A percentile compares a stretch with the other conserved stretches of the same genome.
phyloP scores from a whole-genome alignment of 2,329 filamentous ascomycete species.

The Apiospora koreana region DNA sequence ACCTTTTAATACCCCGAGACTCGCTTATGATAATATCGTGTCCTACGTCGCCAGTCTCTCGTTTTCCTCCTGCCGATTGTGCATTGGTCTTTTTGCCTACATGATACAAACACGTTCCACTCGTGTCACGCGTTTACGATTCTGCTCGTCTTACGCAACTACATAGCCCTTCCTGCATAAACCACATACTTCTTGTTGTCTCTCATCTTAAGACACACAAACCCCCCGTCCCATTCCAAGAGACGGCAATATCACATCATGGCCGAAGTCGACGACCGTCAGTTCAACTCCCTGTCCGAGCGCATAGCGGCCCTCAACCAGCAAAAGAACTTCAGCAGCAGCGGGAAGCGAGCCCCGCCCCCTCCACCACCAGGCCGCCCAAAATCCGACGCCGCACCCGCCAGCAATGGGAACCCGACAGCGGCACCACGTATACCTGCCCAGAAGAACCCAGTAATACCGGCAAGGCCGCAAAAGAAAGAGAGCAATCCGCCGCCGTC shows the following conservation, averaged over 20 bases:
- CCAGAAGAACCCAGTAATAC: slow-evolving; percentile 38
- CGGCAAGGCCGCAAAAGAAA: slow-evolving; percentile 37
- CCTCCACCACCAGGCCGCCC: slow-evolving; percentile 46
- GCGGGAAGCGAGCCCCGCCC: slow-evolving; percentile 44
- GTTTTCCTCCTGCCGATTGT: neutral
- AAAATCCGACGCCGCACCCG: slow-evolving; percentile 32
- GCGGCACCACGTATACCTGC: slow-evolving; percentile 11
- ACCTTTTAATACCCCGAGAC: neutral
- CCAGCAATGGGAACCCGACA: slow-evolving; percentile 20
- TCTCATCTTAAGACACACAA: neutral
- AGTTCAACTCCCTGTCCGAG: slow-evolving; percentile 61
- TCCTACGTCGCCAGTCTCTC: neutral
- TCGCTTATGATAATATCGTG: neutral
- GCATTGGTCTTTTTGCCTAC: neutral
- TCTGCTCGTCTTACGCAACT: neutral
- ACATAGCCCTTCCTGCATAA: neutral
- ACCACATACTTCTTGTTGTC: neutral
- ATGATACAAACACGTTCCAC: neutral
- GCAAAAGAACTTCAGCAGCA: slow-evolving; percentile 57
- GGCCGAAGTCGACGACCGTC: slow-evolving; percentile 63
- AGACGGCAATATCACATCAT: slow-evolving; percentile 36
- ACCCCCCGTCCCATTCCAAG: neutral
- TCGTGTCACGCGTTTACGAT: neutral
- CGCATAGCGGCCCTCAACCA: slow-evolving; percentile 65
- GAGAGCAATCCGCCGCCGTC: slow-evolving; percentile 35